Base-by-base conservation (phyloP, 2,329 filamentous ascomycete genomes). In the Exophiala alcalophila region DNA sequence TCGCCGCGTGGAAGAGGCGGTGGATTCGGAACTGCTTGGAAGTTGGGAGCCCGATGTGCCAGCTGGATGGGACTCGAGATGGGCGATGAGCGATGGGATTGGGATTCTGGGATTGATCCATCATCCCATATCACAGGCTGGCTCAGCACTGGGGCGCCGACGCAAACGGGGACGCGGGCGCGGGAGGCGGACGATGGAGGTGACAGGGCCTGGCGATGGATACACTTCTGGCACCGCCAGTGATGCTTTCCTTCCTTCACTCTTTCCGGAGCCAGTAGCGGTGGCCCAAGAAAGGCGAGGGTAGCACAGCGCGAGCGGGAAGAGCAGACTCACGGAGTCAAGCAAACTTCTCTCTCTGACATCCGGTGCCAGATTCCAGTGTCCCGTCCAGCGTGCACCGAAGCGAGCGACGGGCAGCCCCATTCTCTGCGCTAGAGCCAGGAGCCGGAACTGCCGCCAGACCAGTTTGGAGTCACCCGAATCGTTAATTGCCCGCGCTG, bases 1-100 rank as follows among this genome's bases (percentile, higher is more conserved):
- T 38, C 49, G 42, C 44, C 38, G 45, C 45, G 49, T 46, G 41
- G 49, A 51, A 51, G 41, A 49, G 35, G 49, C 49, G 49, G 49
- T 52, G 49, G 49, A 38, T n/a, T n/a, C n/a, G n/a, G n/a, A n/a
- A n/a, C 49, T 36, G 14, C 25, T 37, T 46, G 30, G 45, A 33
- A 42, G 38, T 41, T 39, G 40, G 44, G 30, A 45, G n/a, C n/a
- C n/a, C n/a, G n/a, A n/a, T n/a, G n/a, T n/a, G n/a, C n/a, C n/a
- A n/a, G n/a, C n/a, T n/a, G n/a, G n/a, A n/a, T n/a, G n/a, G n/a
- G 26, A 24, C 23, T 24, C 33, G 26, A 9, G 26, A 21, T 19
- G 26, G 24, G n/a, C 8, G 24, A 26, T n/a, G 24, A 26, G 24
- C 24, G n/a, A 26, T n/a, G n/a, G n/a, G n/a, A n/a, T n/a, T n/a